These are phyloP conservation scores for Leptomonas seymouri DNA, from an alignment of 208 protist genomes.

Conservation along the genomic window DNA sequence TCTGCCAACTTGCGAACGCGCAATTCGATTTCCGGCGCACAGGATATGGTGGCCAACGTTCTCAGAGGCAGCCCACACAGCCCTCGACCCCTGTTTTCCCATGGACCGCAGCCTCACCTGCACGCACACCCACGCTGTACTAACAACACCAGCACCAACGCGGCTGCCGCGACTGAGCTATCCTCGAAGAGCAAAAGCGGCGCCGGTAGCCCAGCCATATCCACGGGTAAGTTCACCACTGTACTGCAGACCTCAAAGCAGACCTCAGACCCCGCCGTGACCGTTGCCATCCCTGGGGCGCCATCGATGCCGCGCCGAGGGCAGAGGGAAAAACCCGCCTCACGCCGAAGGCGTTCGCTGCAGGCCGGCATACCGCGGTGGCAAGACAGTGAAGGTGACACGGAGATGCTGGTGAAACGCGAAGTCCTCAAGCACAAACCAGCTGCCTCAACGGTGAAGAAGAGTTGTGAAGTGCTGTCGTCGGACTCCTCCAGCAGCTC, in stretches of 20 bases:
- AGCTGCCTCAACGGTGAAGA: neutral
- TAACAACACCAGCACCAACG: neutral
- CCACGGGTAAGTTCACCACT: neutral
- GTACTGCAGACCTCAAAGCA: neutral
- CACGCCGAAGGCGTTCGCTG: constrained; percentile 1
- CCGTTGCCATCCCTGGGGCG: neutral
- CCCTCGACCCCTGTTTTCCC: neutral
- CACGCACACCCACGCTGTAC: neutral
- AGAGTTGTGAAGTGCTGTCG: constrained; percentile 2
- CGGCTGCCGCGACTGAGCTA: neutral
- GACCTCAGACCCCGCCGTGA: neutral
- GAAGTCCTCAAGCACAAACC: constrained; percentile 15
- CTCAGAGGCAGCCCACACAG: constrained; percentile 1
- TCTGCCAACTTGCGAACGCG: neutral
- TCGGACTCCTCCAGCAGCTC: neutral
- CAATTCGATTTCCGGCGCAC: neutral
- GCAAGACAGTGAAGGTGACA: constrained; percentile 17
- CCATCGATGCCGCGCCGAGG: neutral
- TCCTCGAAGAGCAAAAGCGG: neutral
- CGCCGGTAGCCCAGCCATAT: neutral
- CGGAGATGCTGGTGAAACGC: constrained; percentile 19
- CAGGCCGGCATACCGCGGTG: constrained; percentile 11
- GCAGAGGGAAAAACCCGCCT: neutral
- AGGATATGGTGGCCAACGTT: constrained; percentile 1
- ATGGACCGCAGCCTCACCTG: neutral